Evolutionary conservation across 371 early-diverging fungal genomes (phyloP).

Genomic region (Batkoa obscura): DNA sequence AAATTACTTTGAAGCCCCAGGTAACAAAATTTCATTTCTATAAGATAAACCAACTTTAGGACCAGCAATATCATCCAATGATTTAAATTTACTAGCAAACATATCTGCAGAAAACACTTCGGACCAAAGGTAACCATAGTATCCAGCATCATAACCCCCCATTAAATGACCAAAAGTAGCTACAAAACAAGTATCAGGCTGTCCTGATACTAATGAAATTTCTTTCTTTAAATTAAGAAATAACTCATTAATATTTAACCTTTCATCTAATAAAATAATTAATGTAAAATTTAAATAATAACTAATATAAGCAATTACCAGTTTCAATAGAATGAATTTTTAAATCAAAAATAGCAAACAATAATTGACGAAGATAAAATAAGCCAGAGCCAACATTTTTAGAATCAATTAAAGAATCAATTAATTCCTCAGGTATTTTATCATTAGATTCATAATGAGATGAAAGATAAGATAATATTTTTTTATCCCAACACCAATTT

Average conservation of each 20-base stretch:
- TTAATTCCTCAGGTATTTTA: constrained; percentile 48
- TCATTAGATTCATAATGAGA: constrained; percentile 49
- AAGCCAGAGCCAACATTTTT: constrained; percentile 58
- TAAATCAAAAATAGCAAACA: constrained; percentile 63
- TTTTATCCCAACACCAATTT: constrained; percentile 70
- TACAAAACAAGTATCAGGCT: constrained; percentile 10
- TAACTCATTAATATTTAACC: constrained; percentile 27
- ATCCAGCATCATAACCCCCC: constrained; percentile 68
- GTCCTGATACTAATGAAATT: constrained; percentile 29
- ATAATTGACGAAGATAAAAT: constrained; percentile 48
- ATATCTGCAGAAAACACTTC: constrained; percentile 74
- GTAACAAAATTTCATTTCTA: constrained; percentile 37
- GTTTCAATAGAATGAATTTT: constrained; percentile 32
- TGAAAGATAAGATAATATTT: constrained; percentile 42
- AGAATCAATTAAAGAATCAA: constrained; percentile 20
- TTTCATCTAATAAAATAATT: constrained; percentile 13
- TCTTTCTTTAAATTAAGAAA: constrained; percentile 42
- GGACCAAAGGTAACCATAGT: constrained; percentile 59
- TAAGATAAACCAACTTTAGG: constrained; percentile 31
- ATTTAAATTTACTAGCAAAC: constrained; percentile 32
- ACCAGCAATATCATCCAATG: not conserved
- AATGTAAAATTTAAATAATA: too few species aligned
- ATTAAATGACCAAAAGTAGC: constrained; percentile 50
- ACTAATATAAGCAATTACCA: not conserved
- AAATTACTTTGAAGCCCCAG: constrained; percentile 23